A percentile compares a stretch with the other conserved stretches of the same genome.
phyloP scores from a whole-genome alignment of 2,329 filamentous ascomycete genomes.

The Fusarium udum region DNA sequence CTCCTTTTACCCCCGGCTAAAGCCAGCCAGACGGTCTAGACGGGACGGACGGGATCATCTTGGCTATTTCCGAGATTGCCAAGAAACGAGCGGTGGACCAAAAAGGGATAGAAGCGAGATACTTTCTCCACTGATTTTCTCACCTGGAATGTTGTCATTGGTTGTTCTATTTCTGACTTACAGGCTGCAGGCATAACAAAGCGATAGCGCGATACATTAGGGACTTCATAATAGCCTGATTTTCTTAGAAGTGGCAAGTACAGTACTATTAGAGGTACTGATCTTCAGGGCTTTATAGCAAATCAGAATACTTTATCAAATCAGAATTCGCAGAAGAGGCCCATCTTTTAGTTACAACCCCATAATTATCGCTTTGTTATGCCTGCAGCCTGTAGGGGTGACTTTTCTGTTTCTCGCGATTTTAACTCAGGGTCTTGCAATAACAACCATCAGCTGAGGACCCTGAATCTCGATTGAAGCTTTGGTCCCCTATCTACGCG shows the following conservation, averaged over 20 bases:
- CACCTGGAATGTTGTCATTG: background rate
- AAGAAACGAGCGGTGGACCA: background rate
- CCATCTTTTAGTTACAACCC: too few species aligned
- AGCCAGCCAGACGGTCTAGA: background rate
- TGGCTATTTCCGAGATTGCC: conserved; percentile 26
- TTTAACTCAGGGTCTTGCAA: conserved; percentile 9
- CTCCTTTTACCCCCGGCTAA: conserved; percentile 1
- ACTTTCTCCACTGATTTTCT: conserved; percentile 2
- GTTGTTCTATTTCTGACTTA: background rate
- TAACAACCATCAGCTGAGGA: conserved; percentile 6
- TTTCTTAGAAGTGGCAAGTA: too few species aligned
- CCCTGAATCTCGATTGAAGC: background rate
- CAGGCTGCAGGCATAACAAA: too few species aligned
- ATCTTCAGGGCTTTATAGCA: too few species aligned
- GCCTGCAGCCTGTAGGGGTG: too few species aligned
- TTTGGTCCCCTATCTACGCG: background rate
- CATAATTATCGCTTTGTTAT: too few species aligned
- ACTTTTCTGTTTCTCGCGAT: conserved; percentile 9
- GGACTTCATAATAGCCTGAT: too few species aligned
- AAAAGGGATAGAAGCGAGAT: conserved; percentile 5
- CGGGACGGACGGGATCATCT: background rate
- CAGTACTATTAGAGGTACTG: too few species aligned
- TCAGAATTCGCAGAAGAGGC: too few species aligned
- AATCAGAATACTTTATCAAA: too few species aligned
- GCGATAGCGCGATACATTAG: too few species aligned